A percentile compares a stretch with the other conserved stretches of the same genome.
Conservation (phyloP, 768 basidiomycete species). For the Boletus rex-veris region DNA sequence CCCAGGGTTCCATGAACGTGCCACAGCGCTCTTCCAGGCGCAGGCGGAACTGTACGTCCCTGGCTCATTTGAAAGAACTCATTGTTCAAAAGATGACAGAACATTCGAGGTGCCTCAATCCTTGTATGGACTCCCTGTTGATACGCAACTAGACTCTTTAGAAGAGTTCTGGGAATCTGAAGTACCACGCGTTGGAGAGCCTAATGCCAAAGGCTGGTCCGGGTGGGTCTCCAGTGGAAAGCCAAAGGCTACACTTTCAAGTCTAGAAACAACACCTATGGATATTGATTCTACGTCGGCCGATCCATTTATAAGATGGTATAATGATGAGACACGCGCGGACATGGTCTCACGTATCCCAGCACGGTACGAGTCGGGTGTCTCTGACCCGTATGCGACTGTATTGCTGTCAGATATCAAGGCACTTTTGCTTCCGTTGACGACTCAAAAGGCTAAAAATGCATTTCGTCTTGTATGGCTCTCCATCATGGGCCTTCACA, state of each 20-base stretch:
- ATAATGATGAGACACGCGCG: conserved; percentile 46
- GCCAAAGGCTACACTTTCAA: conserved; percentile 25
- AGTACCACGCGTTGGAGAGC: conserved; percentile 69
- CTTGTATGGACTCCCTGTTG: conserved; percentile 42
- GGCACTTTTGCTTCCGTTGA: conserved; percentile 48
- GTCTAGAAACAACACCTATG: conserved; percentile 11
- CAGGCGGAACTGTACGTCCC: conserved; percentile 73
- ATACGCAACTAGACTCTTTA: conserved; percentile 51
- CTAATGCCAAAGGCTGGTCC: conserved; percentile 63
- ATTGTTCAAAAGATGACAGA: conserved; percentile 35
- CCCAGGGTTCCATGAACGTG: conserved; percentile 69
- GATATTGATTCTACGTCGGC: conserved; percentile 27
- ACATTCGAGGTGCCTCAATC: conserved; percentile 53
- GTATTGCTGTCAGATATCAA: conserved; percentile 74
- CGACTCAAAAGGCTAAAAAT: conserved; percentile 43
- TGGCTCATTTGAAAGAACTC: background rate
- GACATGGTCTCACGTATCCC: conserved; percentile 49
- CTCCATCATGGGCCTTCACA: conserved; percentile 63
- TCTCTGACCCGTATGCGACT: conserved; percentile 66
- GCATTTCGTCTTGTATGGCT: conserved; percentile 69
- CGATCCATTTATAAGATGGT: conserved; percentile 73
- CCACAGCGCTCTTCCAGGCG: conserved; percentile 76
- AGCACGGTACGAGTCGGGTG: conserved; percentile 48
- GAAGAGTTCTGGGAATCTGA: conserved; percentile 89
- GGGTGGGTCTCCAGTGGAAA: conserved; percentile 51